phyloP scores from a whole-genome alignment of 179 eudicot species.

The Silene noctiflora region DNA sequence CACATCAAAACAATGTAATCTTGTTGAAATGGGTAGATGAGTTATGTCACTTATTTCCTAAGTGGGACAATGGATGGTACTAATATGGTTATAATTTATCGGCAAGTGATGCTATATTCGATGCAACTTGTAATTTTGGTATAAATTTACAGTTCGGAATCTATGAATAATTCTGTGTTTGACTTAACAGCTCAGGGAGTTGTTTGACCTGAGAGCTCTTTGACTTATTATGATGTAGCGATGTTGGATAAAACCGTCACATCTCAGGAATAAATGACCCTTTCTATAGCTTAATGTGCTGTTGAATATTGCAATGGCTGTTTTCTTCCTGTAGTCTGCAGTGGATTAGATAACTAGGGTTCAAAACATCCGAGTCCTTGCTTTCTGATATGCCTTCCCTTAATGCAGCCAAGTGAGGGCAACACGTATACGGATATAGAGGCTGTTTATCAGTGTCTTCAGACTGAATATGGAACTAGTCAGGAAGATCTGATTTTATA shows the following conservation, averaged over 20 bases:
- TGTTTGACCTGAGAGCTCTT: no score
- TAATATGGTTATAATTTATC: no score
- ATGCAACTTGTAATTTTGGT: no score
- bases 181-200: no score
- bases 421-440: constrained; percentile 95
- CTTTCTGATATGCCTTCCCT: background rate
- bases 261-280: no score
- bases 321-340: background rate
- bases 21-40: background rate
- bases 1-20: no score
- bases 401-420: constrained; percentile 79
- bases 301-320: background rate
- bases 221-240: no score
- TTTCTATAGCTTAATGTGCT: background rate
- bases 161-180: no score
- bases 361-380: constrained; percentile 6
- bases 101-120: no score
- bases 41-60: background rate
- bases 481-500: constrained; percentile 91
- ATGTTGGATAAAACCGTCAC: no score
- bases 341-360: background rate
- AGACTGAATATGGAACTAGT: constrained; percentile 81
- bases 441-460: constrained; percentile 89
- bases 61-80: no score
- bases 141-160: no score